phyloP scores from a whole-genome alignment of 192 early-diverging fungal genomes.

The Bifiguratus adelaidae region DNA sequence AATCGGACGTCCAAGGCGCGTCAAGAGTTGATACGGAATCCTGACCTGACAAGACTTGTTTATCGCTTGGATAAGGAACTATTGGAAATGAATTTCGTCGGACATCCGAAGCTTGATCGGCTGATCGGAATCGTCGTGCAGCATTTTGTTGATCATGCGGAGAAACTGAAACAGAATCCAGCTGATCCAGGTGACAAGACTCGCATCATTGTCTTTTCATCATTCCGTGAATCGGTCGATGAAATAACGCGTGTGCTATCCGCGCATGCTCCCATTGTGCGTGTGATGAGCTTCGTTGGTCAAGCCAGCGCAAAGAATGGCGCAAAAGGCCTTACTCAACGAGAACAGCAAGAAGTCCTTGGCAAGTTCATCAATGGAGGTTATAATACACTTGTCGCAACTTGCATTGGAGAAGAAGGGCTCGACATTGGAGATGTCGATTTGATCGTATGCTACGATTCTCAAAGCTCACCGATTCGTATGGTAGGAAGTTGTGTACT shows the following conservation, averaged over 20 bases:
- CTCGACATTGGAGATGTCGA: constrained; percentile 95
- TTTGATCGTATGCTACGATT: constrained; percentile 85
- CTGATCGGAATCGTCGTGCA: constrained; percentile 47
- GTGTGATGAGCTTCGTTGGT: constrained; percentile 71
- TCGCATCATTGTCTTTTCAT: constrained; percentile 79
- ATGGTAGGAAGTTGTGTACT: constrained; percentile 39
- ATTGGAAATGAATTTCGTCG: constrained; percentile 29
- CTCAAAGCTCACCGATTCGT: constrained; percentile 60
- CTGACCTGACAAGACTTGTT: constrained; percentile 25
- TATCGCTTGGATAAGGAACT: constrained; percentile 19
- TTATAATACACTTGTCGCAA: constrained; percentile 82
- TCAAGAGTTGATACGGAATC: constrained; percentile 18
- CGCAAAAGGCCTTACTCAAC: constrained; percentile 71
- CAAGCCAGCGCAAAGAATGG: constrained; percentile 43
- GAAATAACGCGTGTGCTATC: constrained; percentile 63
- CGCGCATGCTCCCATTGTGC: constrained; percentile 53
- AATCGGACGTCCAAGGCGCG: constrained; percentile 13
- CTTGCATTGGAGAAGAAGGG: constrained; percentile 92
- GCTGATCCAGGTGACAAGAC: constrained; percentile 18
- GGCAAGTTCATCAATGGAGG: constrained; percentile 63
- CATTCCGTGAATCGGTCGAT: constrained; percentile 73
- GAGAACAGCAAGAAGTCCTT: constrained; percentile 75
- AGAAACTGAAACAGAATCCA: constrained; percentile 2
- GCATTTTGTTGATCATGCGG: constrained; percentile 51
- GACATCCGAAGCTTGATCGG: constrained; percentile 77